A percentile compares a stretch with the other conserved stretches of the same genome.
Evolutionary conservation across 306 rosid species (phyloP).

Genomic region (Alnus glutinosa): DNA sequence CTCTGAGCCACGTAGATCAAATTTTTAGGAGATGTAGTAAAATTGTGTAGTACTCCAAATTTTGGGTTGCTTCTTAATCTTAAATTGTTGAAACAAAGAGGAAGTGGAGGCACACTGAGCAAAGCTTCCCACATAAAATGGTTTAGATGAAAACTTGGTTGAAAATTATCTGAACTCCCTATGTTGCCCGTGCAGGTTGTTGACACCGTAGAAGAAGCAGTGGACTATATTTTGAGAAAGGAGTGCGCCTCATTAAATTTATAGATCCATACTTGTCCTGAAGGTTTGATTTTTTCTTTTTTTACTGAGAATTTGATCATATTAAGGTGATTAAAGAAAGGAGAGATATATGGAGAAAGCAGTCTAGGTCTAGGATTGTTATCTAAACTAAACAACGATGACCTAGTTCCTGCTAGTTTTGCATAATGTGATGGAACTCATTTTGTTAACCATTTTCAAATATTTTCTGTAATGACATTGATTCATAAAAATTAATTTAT

Average conservation of each 20-base stretch:
- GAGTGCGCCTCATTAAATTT: slow-evolving; percentile 35
- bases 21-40: too few species aligned
- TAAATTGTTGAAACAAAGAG: not conserved
- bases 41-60: not conserved
- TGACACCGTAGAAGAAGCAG: slow-evolving; percentile 70
- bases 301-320: slow-evolving; percentile 3
- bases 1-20: too few species aligned
- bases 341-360: not conserved
- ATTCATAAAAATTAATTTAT: not conserved
- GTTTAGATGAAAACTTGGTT: not conserved
- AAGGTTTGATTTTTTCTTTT: slow-evolving; percentile 24
- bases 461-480: not conserved
- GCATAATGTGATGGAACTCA: not conserved
- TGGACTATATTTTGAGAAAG: slow-evolving; percentile 53
- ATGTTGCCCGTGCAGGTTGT: slow-evolving; percentile 57
- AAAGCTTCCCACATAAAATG: not conserved
- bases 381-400: not conserved
- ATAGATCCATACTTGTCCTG: slow-evolving; percentile 5
- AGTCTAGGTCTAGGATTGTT: not conserved
- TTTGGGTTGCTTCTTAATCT: not conserved
- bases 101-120: not conserved
- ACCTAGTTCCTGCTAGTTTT: not conserved
- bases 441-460: not conserved
- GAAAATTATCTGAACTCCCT: slow-evolving; percentile 5
- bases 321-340: not conserved